Evolutionary conservation across 164 flowering plant species (phyloP), one percentile per base, ranked within the genome.

Genomic region (Vitis rupestris): DNA sequence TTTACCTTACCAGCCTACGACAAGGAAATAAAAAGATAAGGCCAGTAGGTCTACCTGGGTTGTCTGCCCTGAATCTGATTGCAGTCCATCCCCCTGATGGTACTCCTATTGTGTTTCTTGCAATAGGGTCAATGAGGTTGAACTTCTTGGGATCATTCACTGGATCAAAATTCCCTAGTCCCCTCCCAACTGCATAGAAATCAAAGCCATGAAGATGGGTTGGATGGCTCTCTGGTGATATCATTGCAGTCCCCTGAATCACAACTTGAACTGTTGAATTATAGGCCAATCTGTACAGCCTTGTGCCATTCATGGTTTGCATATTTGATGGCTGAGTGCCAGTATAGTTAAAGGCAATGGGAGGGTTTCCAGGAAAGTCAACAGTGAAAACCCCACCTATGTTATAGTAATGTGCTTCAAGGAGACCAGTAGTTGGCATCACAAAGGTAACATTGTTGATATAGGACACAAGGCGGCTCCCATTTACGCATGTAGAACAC

Each of bases 61-160:
- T 85, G 78, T 85, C 86, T 50, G 88, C 86, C 54, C 72, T 62
- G 75, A 85, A 85, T 76, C 88, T 74, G 57, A 85, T 79, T 10
- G 86, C 88, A 47, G 70, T 69, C 88, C 88, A 85, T 50, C 88
- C 88, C 54, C 67, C 82, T 49, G 83, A 75, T 1, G 88, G 86
- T 1, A 78, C 86, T 49, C 74, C 70, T 2, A 75, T 50, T 0
- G 86, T 85, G 59, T 85, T 85, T 58, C 88, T 74, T 71, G 81
- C 86, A 13, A 83, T 81, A 16, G 88, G 88, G 59, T 85, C 88
- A 31, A 83, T 75, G 13, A 85, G 77, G 71, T 85, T 85, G 62
- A 81, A 85, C 0, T 31, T 68, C 31, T 65, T 27, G 0, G 84
- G 75, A 62, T 85, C 86, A 14, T 68, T 64, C 0, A 9, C 9